These are phyloP conservation scores for Ettlia oleoabundans DNA, from an alignment of 139 green algal genomes.

Conservation along the genomic window DNA sequence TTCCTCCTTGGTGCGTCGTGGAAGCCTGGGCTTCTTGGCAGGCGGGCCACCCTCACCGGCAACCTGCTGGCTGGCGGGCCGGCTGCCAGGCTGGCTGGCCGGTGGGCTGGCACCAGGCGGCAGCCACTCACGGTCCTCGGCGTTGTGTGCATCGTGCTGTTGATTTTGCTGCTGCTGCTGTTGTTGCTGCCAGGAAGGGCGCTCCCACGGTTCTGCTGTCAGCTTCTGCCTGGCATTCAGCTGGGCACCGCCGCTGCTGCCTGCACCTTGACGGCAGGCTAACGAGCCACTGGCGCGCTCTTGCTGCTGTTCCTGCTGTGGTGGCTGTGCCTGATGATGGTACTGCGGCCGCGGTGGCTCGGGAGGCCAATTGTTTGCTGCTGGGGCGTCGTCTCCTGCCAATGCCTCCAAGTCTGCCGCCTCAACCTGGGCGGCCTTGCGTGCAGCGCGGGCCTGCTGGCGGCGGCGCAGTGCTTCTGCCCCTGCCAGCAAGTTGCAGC, in stretches of 20 bases:
- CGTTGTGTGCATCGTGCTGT: too few relatives aligned
- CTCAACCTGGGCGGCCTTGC: background rate
- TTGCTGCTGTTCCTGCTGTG: background rate
- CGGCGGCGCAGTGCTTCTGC: background rate
- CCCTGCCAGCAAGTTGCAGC: background rate
- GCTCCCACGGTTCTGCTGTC: too few relatives aligned
- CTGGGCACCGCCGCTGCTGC: too few relatives aligned
- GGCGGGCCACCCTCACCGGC: background rate
- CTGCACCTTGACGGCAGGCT: too few relatives aligned
- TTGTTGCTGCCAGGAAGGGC: background rate
- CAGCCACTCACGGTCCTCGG: background rate
- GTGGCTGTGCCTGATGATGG: conserved; percentile 11
- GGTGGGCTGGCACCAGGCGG: background rate
- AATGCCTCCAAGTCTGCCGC: too few relatives aligned
- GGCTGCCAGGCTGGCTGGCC: background rate
- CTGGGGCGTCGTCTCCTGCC: background rate
- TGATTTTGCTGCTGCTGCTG: background rate
- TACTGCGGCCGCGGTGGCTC: background rate
- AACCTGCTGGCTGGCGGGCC: background rate
- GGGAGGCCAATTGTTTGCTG: background rate
- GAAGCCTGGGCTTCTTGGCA: conserved; percentile 1
- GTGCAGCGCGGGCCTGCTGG: background rate
- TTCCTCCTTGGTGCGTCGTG: conserved; percentile 6
- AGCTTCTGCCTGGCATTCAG: too few relatives aligned
- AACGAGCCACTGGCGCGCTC: background rate